Base-by-base conservation (phyloP, 2,329 filamentous ascomycete species). In the Rhynchosporium secalis region DNA sequence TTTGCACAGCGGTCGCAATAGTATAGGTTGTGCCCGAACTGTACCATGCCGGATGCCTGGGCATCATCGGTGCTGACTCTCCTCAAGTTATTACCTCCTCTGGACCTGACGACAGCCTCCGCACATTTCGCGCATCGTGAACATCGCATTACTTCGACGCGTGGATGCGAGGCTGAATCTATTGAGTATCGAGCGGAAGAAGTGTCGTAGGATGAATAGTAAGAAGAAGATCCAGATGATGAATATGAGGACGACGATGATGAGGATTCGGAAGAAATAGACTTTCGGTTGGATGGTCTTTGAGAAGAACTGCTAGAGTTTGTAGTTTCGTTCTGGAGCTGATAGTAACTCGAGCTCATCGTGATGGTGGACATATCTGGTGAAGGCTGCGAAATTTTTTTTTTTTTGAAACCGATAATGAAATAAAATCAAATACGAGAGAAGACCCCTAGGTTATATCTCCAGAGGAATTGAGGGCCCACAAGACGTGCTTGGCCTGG, bases 1-100 rank as follows among this genome's bases (percentile, higher is more conserved):
- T 81, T 83, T 63, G 86, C 86, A 72, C 86, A 88, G 41, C 83
- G 80, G 63, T 82, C 79, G 76, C 86, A 88, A 75, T 88, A 88
- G 77, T 87, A 87, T 64, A 87, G 81, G 74, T 86, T 86, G 73
- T 84, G 82, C 1, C 84, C 84, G 65, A 88, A 85, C 70, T 82
- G 80, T 13, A 88, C 81, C 85, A 88, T 88, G 65, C 85, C 85
- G 62, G 78, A 82, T 48, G 82, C 77, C 67, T 76, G 78, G 56
- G 81, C 77, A 73, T 87, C 83, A 73, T 87, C 84, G 38, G 83
- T 85, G 51, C 62, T 71, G 1, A 72, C 64, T 52, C 66, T 48
- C 31, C 64, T 61, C 15, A 62, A 45, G 9, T 66, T 62, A 26
- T 59, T 60, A 54, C 66, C 65, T 15, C 48, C 56, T 26, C 56